Evolutionary conservation across 495 filamentous ascomycete genomes (phyloP).

Genomic region (Trichoderma parareesei): DNA sequence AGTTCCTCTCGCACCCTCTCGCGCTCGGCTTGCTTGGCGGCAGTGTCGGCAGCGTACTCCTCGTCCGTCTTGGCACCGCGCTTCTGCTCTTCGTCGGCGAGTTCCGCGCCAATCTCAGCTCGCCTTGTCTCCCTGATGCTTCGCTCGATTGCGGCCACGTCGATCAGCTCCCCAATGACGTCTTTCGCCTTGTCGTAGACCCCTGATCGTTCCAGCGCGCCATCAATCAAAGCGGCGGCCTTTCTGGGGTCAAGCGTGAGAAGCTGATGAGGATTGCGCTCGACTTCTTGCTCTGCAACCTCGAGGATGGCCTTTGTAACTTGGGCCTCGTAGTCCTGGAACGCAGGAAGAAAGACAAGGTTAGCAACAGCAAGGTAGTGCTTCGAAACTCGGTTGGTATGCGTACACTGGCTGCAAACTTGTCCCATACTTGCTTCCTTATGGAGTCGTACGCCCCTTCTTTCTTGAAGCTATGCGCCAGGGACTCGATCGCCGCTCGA

Average conservation of each 20-base stretch:
- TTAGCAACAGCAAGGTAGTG: background rate
- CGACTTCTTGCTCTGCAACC: conserved; percentile 72
- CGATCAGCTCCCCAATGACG: conserved; percentile 59
- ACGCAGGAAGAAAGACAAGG: conserved; percentile 12
- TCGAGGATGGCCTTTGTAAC: conserved; percentile 60
- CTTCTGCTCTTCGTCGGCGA: conserved; percentile 56
- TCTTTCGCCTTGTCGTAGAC: conserved; percentile 69
- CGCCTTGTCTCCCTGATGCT: conserved; percentile 61
- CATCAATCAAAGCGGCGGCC: conserved; percentile 77
- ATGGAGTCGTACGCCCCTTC: conserved; percentile 83
- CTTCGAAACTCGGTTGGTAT: background rate
- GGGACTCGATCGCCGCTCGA: conserved; percentile 63
- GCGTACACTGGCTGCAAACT: conserved; percentile 68
- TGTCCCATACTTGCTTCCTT: conserved; percentile 71
- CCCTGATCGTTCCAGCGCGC: conserved; percentile 72
- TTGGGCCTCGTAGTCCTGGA: conserved; percentile 58
- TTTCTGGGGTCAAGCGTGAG: conserved; percentile 72
- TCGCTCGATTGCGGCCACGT: conserved; percentile 55
- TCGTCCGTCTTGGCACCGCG: conserved; percentile 74
- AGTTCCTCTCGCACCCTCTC: conserved; percentile 58
- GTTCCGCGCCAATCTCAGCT: conserved; percentile 67
- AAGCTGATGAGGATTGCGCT: conserved; percentile 62
- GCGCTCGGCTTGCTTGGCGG: conserved; percentile 54
- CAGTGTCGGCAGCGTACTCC: conserved; percentile 67
- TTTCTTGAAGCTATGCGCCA: conserved; percentile 81